Evolutionary conservation across 2,329 filamentous ascomycete species (phyloP), one percentile per base, ranked within the genome.

Genomic region (Acrocalymma vagum): DNA sequence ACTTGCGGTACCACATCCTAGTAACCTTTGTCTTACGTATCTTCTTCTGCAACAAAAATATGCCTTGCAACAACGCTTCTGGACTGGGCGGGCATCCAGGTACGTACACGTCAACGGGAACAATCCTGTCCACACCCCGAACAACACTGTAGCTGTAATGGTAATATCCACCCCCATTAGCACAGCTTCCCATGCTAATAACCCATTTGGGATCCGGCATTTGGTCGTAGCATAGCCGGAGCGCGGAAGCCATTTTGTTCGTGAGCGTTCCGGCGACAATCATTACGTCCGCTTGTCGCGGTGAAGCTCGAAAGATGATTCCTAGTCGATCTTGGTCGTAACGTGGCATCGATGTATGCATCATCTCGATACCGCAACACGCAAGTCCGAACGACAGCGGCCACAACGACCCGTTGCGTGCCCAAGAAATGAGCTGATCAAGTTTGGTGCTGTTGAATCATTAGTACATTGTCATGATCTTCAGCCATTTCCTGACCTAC

Each of bases 171-270:
- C 88, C 88, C 20, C 87, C 87, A 70, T 91, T 91, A 43, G 88
- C 87, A 68, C 88, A 92, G 60, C 83, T 87, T 6, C 88, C 88
- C 88, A 92, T 91, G 55, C 83, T 87, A 60, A 86, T 80, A 10
- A 91, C 89, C 89, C 89, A 95, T 62, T 86, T 82, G 15, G 90
- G 90, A 18, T 95, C 90, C 20, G 90, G 89, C 90, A 95, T 95
- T 77, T 95, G 90, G 72, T 95, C 90, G 74, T 95, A 95, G 48
- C 93, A 86, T 73, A 92, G 87, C 67, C 90, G 81, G 62, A 95
- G 75, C 16, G 90, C 90, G 3, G 90, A 88, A 1, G 88, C 90
- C 89, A 95, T 95, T 78, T 95, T 95, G 79, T 95, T 95, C 52
- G 89, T 94, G 41, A 95, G 80, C 10, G 90, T 95, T 34, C 90